Evolutionary conservation across 495 filamentous ascomycete genomes (phyloP).

Genomic region (Trypethelium eluteriae): DNA sequence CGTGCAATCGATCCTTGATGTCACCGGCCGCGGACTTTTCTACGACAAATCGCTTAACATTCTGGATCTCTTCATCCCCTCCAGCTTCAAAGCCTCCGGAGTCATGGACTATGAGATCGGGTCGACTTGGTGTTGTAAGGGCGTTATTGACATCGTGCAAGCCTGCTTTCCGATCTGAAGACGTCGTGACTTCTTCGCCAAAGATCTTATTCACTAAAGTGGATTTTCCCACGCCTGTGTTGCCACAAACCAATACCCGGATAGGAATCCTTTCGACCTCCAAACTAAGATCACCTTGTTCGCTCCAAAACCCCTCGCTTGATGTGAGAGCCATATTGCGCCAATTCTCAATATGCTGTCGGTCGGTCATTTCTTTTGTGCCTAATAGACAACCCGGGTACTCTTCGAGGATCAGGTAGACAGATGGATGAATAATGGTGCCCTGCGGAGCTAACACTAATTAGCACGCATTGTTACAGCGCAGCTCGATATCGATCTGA

Average conservation of each 20-base stretch:
- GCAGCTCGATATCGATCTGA: not conserved
- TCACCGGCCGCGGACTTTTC: constrained; percentile 23
- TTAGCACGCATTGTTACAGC: not conserved
- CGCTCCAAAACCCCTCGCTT: constrained; percentile 16
- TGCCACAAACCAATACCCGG: constrained; percentile 34
- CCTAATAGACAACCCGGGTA: constrained; percentile 21
- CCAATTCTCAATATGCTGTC: constrained; percentile 19
- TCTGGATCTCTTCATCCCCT: constrained; percentile 21
- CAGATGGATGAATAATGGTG: constrained; percentile 34
- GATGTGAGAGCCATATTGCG: constrained; percentile 19
- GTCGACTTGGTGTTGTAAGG: constrained; percentile 22
- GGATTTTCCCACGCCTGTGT: constrained; percentile 36
- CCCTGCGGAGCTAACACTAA: constrained; percentile 25
- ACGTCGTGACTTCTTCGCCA: constrained; percentile 26
- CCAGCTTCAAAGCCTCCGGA: constrained; percentile 32
- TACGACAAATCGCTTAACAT: constrained; percentile 23
- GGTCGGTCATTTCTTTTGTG: constrained; percentile 24
- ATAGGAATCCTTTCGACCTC: constrained; percentile 18
- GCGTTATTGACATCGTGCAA: constrained; percentile 25
- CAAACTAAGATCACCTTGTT: constrained; percentile 5
- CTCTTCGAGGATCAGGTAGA: constrained; percentile 32
- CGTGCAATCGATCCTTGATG: constrained; percentile 24
- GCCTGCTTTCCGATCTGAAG: constrained; percentile 19
- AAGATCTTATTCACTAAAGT: constrained; percentile 36
- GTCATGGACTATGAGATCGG: constrained; percentile 30